A percentile compares a stretch with the other conserved stretches of the same genome.
phyloP scores from a whole-genome alignment of 225 moss, liverwort and hornwort genomes.

The Polytrichum formosum region DNA sequence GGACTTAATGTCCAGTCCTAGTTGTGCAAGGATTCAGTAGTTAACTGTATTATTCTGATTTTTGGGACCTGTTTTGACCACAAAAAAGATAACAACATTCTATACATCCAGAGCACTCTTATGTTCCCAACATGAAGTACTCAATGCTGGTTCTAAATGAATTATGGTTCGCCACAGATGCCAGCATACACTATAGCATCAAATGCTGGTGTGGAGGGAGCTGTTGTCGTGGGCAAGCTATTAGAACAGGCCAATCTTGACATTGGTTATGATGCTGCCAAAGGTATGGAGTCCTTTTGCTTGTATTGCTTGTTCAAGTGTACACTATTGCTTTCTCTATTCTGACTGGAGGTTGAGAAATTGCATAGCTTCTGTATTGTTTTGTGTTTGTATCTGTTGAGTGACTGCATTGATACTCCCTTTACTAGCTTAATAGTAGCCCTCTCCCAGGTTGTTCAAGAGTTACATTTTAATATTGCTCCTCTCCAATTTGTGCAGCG shows the following conservation, averaged over 20 bases:
- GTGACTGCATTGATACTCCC: not conserved
- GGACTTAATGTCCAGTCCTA: no score
- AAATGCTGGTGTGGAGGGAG: slow-evolving; percentile 60
- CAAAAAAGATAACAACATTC: not conserved
- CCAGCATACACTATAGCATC: slow-evolving; percentile 50
- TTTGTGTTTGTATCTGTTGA: not conserved
- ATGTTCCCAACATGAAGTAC: no score
- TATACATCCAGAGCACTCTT: not conserved
- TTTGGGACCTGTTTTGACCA: not conserved
- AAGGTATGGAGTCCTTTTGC: slow-evolving; percentile 12
- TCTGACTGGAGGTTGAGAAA: not conserved
- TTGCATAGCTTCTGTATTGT: not conserved
- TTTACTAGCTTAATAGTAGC: not conserved
- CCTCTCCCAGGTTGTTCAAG: not conserved
- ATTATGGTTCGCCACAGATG: slow-evolving; percentile 19
- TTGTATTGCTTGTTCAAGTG: no score
- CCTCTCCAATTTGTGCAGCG: slow-evolving; percentile 22
- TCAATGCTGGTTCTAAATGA: no score
- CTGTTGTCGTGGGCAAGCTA: slow-evolving; percentile 58
- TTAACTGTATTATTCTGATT: no score
- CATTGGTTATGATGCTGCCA: slow-evolving; percentile 56
- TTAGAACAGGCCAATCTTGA: slow-evolving; percentile 47
- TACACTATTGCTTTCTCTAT: not conserved
- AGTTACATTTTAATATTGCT: not conserved
- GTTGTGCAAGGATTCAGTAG: no score